Conservation (phyloP, 768 basidiomycete species). For the Lactarius sp. region DNA sequence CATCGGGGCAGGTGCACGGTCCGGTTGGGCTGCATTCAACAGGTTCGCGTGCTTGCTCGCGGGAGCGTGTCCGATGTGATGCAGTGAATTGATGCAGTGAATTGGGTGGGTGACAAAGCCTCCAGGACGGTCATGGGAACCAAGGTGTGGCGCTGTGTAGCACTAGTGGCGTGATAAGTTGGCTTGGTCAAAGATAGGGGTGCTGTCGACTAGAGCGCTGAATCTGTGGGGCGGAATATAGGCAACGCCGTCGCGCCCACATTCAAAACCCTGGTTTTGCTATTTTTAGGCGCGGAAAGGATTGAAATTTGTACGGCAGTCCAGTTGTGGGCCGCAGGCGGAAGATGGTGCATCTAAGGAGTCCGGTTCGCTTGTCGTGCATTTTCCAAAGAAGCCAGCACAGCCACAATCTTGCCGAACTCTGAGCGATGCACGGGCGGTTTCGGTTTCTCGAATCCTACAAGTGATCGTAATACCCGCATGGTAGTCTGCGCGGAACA, state of each 20-base stretch:
- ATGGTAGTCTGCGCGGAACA: background rate
- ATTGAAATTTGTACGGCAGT: background rate
- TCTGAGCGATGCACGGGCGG: background rate
- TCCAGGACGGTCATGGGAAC: constrained; percentile 2
- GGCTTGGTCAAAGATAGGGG: background rate
- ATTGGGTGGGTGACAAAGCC: background rate
- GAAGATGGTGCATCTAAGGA: background rate
- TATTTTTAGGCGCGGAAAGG: background rate
- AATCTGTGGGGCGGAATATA: background rate
- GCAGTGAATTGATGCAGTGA: constrained; percentile 2
- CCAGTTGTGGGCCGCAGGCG: background rate
- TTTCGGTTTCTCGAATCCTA: background rate
- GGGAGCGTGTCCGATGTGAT: constrained; percentile 10
- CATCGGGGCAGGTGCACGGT: background rate
- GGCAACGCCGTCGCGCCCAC: background rate
- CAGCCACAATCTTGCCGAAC: background rate
- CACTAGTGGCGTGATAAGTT: constrained; percentile 20
- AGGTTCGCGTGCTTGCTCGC: background rate
- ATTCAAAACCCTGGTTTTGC: background rate
- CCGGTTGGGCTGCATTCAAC: background rate
- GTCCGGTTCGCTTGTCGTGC: too few species aligned
- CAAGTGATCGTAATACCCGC: background rate
- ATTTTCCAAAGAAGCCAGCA: background rate
- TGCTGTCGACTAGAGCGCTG: background rate
- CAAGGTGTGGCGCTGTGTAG: background rate